These are phyloP conservation scores for Forsythia suspensa DNA, from an alignment of 257 asterid genomes.

Conservation along the genomic window DNA sequence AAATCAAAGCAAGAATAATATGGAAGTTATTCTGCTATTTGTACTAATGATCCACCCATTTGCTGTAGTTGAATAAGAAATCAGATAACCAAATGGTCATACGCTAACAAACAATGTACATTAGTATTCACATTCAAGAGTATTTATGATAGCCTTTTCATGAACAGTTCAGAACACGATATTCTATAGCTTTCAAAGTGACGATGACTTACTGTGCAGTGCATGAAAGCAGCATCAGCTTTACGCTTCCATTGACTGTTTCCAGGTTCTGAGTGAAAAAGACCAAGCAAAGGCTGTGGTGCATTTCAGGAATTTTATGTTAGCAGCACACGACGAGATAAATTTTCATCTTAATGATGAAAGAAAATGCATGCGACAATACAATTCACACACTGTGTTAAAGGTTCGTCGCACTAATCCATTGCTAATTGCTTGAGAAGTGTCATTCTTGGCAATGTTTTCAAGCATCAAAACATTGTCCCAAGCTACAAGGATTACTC, in stretches of 20 bases:
- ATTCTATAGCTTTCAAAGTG: conserved; percentile 1
- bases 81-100: neutral
- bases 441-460: too few species aligned
- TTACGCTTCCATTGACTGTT: conserved; percentile 83
- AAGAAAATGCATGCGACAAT: neutral
- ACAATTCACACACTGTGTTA: too few species aligned
- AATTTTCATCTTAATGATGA: neutral
- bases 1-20: neutral
- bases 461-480: too few species aligned
- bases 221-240: conserved; percentile 74
- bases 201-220: conserved; percentile 55
- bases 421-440: too few species aligned
- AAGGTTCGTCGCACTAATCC: too few species aligned
- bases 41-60: neutral
- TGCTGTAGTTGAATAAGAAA: neutral
- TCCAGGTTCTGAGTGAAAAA: conserved; percentile 79
- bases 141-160: neutral
- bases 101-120: neutral
- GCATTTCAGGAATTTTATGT: conserved; percentile 10
- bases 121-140: neutral
- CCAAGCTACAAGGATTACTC: too few species aligned
- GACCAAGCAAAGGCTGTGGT: conserved; percentile 82
- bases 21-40: too few species aligned
- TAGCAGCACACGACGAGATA: conserved; percentile 2
- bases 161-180: neutral